These are phyloP conservation scores for Fraxinus platypoda DNA, from an alignment of 305 asterid genomes.

Conservation along the genomic window DNA sequence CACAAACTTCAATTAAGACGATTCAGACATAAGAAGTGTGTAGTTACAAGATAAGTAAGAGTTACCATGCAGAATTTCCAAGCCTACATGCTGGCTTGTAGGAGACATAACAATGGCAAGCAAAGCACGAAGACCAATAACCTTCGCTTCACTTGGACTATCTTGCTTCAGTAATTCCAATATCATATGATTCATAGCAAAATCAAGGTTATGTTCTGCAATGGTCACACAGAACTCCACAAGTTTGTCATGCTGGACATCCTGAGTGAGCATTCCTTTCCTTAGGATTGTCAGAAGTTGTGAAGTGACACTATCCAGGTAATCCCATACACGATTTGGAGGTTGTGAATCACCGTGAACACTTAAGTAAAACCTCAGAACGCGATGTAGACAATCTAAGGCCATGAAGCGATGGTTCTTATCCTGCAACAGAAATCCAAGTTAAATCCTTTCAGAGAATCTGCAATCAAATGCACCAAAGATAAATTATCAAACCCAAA, in stretches of 20 bases:
- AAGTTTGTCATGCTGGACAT: conserved; percentile 96
- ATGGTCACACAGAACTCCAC: conserved; percentile 97
- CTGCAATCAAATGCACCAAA: not conserved
- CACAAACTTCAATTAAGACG: conserved; percentile 20
- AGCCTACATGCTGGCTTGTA: conserved; percentile 85
- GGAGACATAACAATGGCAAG: conserved; percentile 99
- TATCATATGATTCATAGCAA: conserved; percentile 93
- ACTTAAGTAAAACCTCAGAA: conserved; percentile 89
- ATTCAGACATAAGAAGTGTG: conserved; percentile 20
- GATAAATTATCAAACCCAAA: not conserved
- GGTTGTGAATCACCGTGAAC: conserved; percentile 94
- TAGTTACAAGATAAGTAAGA: conserved; percentile 22
- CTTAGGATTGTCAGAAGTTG: conserved; percentile 90
- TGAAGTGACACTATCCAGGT: conserved; percentile 96
- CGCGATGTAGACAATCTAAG: conserved; percentile 94
- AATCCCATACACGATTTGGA: conserved; percentile 94
- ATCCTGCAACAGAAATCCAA: conserved; percentile 59
- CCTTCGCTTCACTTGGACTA: conserved; percentile 95
- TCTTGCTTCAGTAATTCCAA: conserved; percentile 96
- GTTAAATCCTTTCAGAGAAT: conserved; percentile 17
- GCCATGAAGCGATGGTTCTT: conserved; percentile 99
- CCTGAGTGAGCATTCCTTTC: conserved; percentile 97
- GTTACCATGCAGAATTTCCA: conserved; percentile 96
- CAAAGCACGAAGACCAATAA: conserved; percentile 97
- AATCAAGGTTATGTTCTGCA: conserved; percentile 98